Conservation (phyloP, 2,329 filamentous ascomycete genomes). For the Lachnellula arida region DNA sequence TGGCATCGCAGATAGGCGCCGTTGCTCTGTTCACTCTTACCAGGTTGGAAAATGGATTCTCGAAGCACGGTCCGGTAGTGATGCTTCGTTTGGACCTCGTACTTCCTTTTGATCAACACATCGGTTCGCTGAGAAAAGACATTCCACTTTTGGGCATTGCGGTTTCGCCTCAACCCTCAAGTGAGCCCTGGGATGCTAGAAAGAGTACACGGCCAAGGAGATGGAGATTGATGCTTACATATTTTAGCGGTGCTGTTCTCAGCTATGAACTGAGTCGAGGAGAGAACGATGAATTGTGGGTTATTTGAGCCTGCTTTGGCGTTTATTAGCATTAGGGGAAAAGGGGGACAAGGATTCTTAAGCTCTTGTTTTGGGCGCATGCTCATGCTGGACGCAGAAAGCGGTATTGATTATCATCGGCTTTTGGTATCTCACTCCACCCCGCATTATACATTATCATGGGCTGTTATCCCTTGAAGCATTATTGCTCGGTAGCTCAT, state of each 20-base stretch:
- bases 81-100: conserved; percentile 50
- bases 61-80: conserved; percentile 6
- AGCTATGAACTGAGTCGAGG: conserved; percentile 60
- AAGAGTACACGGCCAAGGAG: conserved; percentile 37
- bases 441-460: too few species aligned
- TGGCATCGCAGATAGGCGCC: conserved; percentile 62
- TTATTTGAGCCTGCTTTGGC: conserved; percentile 13
- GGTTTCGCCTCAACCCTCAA: conserved; percentile 55
- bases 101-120: conserved; percentile 38
- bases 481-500: too few species aligned
- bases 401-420: too few species aligned
- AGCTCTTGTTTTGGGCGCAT: too few species aligned
- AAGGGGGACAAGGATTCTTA: too few species aligned
- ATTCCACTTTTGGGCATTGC: conserved; percentile 63
- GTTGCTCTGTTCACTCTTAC: conserved; percentile 61
- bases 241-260: conserved; percentile 63
- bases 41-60: conserved; percentile 29
- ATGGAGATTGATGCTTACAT: conserved; percentile 69
- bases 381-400: too few species aligned
- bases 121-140: conserved; percentile 33
- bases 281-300: conserved; percentile 27
- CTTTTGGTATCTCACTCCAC: too few species aligned
- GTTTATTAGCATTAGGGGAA: too few species aligned
- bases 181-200: conserved; percentile 25
- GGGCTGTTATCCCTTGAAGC: too few species aligned